A percentile compares a stretch with the other conserved stretches of the same genome.
These are phyloP conservation scores for Colletotrichum graminicola DNA, from an alignment of 2,329 filamentous ascomycete genomes.

Conservation along the genomic window DNA sequence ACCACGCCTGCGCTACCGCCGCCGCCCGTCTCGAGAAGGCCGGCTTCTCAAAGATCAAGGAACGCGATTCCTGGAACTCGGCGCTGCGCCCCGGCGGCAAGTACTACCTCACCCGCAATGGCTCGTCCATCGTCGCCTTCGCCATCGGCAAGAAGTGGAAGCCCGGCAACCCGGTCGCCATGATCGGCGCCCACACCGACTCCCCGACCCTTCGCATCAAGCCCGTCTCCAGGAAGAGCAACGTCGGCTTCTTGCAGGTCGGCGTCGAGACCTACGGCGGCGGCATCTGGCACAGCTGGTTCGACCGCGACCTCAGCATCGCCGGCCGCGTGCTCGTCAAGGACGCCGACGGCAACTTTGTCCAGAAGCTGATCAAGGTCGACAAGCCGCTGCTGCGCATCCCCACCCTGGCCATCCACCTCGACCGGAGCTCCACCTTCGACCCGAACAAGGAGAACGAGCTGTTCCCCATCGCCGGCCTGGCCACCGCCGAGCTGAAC, in stretches of 20 bases:
- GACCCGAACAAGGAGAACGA: constrained; percentile 98
- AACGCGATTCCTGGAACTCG: constrained; percentile 89
- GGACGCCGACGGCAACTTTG: constrained; percentile 78
- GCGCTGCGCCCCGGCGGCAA: constrained; percentile 87
- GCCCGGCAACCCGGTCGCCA: constrained; percentile 89
- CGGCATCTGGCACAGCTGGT: constrained; percentile 98
- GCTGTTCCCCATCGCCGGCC: constrained; percentile 90
- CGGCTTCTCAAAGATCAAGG: constrained; percentile 89
- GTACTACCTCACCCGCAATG: constrained; percentile 96
- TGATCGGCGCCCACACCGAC: constrained; percentile 97
- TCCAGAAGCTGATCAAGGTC: constrained; percentile 89
- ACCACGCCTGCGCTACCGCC: constrained; percentile 89
- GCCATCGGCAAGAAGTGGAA: constrained; percentile 92
- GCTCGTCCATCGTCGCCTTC: constrained; percentile 92
- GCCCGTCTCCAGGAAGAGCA: constrained; percentile 90
- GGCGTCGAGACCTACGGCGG: constrained; percentile 98
- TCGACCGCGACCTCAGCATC: constrained; percentile 92
- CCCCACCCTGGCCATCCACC: constrained; percentile 92
- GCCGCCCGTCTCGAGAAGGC: constrained; percentile 82
- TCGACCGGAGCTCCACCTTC: constrained; percentile 88
- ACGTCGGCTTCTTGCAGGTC: constrained; percentile 90
- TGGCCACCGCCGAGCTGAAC: constrained; percentile 91
- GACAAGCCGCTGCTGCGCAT: constrained; percentile 92
- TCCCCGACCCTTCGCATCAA: constrained; percentile 93
- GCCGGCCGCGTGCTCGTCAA: constrained; percentile 89